phyloP scores from a whole-genome alignment of 1,284 basidiomycete genomes.

The Fomes fomentarius region DNA sequence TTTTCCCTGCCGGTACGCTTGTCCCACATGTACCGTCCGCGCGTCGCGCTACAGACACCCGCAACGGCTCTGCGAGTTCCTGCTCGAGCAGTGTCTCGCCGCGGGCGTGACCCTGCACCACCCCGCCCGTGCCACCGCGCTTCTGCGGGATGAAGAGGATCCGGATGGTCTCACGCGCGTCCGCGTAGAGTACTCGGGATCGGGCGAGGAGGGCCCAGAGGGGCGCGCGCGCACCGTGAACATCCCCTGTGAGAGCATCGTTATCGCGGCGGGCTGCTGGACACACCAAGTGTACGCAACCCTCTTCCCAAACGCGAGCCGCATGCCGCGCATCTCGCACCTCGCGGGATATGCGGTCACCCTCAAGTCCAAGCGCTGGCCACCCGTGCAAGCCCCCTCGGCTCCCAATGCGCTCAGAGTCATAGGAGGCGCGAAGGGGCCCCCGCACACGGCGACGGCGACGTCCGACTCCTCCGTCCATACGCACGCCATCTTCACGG shows the following conservation, averaged over 20 bases:
- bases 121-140: conserved; percentile 33
- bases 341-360: conserved; percentile 37
- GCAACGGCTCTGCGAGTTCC: conserved; percentile 50
- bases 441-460: not conserved
- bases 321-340: conserved; percentile 34
- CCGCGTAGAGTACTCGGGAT: conserved; percentile 29
- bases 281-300: conserved; percentile 53
- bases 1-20: too few relatives aligned
- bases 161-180: conserved; percentile 18
- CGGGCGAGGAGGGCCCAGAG: conserved; percentile 10
- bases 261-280: conserved; percentile 68
- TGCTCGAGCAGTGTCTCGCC: conserved; percentile 47
- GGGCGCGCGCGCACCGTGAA: conserved; percentile 24
- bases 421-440: not conserved
- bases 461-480: conserved; percentile 5
- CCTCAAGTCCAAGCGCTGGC: conserved; percentile 35
- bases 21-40: not conserved
- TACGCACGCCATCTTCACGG: conserved; percentile 40
- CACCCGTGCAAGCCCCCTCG: conserved; percentile 11
- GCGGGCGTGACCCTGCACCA: conserved; percentile 45
- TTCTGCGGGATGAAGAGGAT: conserved; percentile 20
- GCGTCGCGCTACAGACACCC: conserved; percentile 40
- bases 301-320: conserved; percentile 46
- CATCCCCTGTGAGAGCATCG: conserved; percentile 46
- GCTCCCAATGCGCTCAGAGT: conserved; percentile 7